Percentiles rank a stretch among this genome's conserved stretches.
Evolutionary conservation across 768 basidiomycete species (phyloP).

Genomic region (Podaxis mareebaensis): DNA sequence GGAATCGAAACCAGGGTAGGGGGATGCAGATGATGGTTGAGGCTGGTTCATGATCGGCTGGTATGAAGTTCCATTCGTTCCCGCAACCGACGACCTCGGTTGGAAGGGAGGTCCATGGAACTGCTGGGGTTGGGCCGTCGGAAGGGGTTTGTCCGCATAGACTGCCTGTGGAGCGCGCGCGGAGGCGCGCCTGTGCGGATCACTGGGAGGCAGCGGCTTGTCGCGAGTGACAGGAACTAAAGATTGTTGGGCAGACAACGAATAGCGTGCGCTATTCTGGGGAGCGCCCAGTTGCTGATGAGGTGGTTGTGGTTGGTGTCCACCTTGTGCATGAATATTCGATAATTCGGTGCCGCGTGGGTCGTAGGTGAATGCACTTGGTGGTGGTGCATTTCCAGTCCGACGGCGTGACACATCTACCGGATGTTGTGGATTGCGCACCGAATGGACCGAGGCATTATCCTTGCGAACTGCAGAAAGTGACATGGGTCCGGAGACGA

Average conservation of each 20-base stretch:
- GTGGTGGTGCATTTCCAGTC: not conserved
- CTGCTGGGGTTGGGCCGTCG: not conserved
- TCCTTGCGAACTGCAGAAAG: slow-evolving; percentile 30
- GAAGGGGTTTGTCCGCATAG: not conserved
- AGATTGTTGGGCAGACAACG: slow-evolving; percentile 16
- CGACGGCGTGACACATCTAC: not conserved
- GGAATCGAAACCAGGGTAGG: slow-evolving; percentile 10
- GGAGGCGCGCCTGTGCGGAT: slow-evolving; percentile 16
- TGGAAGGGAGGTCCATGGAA: slow-evolving; percentile 13
- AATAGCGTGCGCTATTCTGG: not conserved
- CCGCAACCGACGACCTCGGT: not conserved
- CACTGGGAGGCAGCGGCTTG: slow-evolving; percentile 26
- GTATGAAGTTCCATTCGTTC: not conserved
- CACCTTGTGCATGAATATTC: not conserved
- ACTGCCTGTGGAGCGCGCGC: slow-evolving; percentile 17
- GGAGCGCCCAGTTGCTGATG: not conserved
- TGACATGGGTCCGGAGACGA: slow-evolving; percentile 41
- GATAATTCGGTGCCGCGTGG: not conserved
- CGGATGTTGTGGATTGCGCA: not conserved
- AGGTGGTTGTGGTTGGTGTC: not conserved
- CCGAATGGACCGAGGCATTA: slow-evolving; percentile 4
- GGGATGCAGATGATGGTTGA: not conserved
- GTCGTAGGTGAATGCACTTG: slow-evolving; percentile 1
- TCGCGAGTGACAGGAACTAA: slow-evolving; percentile 23
- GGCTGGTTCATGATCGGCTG: not conserved